A percentile compares a stretch with the other conserved stretches of the same genome.
phyloP scores from a whole-genome alignment of 306 rosid species.

The Cicer chorassanicum region DNA sequence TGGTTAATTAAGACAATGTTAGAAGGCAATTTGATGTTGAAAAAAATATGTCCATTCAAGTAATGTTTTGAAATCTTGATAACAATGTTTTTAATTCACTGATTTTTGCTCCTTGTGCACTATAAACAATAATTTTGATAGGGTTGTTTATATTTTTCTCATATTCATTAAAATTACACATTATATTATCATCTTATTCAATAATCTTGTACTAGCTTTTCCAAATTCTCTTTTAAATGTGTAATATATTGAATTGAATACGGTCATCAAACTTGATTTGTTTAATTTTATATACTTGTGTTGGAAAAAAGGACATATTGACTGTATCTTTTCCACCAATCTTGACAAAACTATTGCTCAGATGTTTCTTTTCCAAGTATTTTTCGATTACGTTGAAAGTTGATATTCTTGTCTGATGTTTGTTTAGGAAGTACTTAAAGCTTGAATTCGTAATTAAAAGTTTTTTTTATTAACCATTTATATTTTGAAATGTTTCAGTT shows the following conservation, averaged over 20 bases:
- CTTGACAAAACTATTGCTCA: slow-evolving; percentile 30
- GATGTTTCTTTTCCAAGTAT: neutral
- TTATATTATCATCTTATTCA: neutral
- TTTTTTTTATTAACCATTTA: slow-evolving; percentile 21
- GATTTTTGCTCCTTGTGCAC: slow-evolving; percentile 1
- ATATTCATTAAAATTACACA: too few relatives aligned
- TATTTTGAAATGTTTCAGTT: slow-evolving; percentile 64
- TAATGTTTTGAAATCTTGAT: slow-evolving; percentile 11
- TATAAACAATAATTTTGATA: neutral
- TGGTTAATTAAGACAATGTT: slow-evolving; percentile 14
- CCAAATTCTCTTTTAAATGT: neutral
- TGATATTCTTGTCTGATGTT: slow-evolving; percentile 10
- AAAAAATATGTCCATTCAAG: neutral
- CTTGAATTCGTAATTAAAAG: neutral
- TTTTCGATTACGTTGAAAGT: neutral
- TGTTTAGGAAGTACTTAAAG: slow-evolving; percentile 5
- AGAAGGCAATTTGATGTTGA: slow-evolving; percentile 30
- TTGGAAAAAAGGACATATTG: neutral
- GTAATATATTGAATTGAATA: too few relatives aligned
- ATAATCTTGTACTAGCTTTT: neutral
- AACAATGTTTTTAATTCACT: neutral
- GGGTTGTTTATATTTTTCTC: neutral
- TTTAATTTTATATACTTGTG: too few relatives aligned
- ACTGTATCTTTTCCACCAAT: neutral
- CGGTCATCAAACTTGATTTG: too few relatives aligned